Conservation (phyloP, 2,329 filamentous ascomycete genomes). For the Fusarium lyarnte region DNA sequence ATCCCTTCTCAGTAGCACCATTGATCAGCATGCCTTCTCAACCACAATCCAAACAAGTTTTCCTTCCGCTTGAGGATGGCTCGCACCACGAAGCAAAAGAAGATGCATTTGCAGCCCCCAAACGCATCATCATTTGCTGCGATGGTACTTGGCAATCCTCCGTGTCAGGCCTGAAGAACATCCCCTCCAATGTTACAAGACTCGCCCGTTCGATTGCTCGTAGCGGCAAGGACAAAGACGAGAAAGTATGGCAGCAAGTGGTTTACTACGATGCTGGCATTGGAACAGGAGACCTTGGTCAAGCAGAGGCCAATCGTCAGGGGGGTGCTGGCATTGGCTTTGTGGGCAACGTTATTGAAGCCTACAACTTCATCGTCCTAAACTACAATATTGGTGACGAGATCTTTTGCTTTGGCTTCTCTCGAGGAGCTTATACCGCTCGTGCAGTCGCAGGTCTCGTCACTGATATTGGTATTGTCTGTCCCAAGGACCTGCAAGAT, state of each 20-base stretch:
- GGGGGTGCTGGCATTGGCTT: constrained; percentile 43
- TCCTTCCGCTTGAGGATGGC: constrained; percentile 26
- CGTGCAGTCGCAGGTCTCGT: constrained; percentile 47
- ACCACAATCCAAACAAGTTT: constrained; percentile 5
- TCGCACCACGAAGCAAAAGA: constrained; percentile 23
- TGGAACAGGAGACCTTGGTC: constrained; percentile 38
- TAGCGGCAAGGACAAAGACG: constrained; percentile 37
- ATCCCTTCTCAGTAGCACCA: not conserved
- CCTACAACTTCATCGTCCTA: constrained; percentile 50
- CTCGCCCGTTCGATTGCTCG: constrained; percentile 45
- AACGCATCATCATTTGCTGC: constrained; percentile 48
- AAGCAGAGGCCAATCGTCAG: constrained; percentile 28
- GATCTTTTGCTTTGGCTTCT: constrained; percentile 50
- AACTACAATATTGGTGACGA: constrained; percentile 47
- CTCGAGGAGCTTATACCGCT: constrained; percentile 51
- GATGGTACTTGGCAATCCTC: constrained; percentile 50
- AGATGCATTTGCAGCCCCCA: constrained; percentile 27
- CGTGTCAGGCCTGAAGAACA: constrained; percentile 39
- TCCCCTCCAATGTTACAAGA: constrained; percentile 49
- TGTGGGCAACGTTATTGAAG: constrained; percentile 47
- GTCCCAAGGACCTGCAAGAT: constrained; percentile 40
- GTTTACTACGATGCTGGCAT: constrained; percentile 52
- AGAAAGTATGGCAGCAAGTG: constrained; percentile 47
- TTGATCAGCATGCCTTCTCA: constrained; percentile 23
- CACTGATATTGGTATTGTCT: constrained; percentile 42